Percentiles rank a stretch among this genome's conserved stretches.
Conservation (phyloP, 306 rosid genomes). For the Hylodesmum podocarpum region DNA sequence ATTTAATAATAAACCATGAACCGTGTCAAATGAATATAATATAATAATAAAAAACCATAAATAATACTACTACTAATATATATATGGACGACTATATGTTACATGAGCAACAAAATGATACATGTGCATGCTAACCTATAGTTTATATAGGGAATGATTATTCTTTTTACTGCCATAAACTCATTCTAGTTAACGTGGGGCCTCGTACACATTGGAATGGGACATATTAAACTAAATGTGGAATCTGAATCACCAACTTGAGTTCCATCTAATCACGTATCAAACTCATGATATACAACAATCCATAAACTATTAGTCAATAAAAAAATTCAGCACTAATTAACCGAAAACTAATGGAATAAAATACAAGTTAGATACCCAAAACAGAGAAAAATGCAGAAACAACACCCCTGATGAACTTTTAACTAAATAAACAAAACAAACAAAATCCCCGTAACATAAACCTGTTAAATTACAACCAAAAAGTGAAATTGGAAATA, state of each 20-base stretch:
- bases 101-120: neutral
- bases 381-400: neutral
- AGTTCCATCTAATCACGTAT: conserved; percentile 22
- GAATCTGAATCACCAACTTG: conserved; percentile 43
- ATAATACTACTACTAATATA: too few relatives aligned
- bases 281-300: conserved; percentile 18
- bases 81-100: neutral
- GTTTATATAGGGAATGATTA: conserved; percentile 40
- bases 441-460: conserved; percentile 16
- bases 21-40: too few relatives aligned
- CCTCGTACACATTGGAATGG: conserved; percentile 7
- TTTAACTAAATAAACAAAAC: conserved; percentile 14
- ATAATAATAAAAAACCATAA: neutral
- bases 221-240: conserved; percentile 19
- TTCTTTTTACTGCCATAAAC: conserved; percentile 26
- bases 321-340: neutral
- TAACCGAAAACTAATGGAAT: neutral
- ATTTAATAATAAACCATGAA: too few relatives aligned
- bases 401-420: neutral
- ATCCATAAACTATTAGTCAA: neutral
- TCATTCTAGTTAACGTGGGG: conserved; percentile 23
- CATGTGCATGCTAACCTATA: conserved; percentile 31
- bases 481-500: too few relatives aligned
- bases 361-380: neutral
- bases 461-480: too few relatives aligned